Percentiles rank a stretch among this genome's conserved stretches.
These are phyloP conservation scores for Boletellus sp. DNA, from an alignment of 1,284 basidiomycete species.

Conservation along the genomic window DNA sequence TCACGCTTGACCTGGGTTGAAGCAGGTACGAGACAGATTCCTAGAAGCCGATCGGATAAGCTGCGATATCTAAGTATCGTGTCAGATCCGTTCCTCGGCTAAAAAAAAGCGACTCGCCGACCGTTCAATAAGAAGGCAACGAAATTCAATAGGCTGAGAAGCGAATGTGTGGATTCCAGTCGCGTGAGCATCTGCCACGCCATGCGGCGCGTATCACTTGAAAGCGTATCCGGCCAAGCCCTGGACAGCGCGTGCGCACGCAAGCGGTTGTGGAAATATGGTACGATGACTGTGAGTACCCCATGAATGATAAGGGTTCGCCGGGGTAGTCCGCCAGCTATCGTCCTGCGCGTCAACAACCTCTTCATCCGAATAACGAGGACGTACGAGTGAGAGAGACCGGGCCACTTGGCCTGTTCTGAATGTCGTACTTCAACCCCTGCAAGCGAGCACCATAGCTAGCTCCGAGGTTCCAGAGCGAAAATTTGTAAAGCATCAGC, in stretches of 20 bases:
- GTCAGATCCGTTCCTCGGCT: not conserved
- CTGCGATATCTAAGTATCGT: conserved; percentile 71
- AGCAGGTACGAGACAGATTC: conserved; percentile 76
- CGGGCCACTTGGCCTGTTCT: conserved; percentile 33
- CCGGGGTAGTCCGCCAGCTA: conserved; percentile 62
- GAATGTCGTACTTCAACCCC: conserved; percentile 64
- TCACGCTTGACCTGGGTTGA: conserved; percentile 72
- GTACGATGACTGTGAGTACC: conserved; percentile 70
- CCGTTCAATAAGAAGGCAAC: conserved; percentile 85
- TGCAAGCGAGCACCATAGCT: conserved; percentile 93
- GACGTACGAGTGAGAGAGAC: conserved; percentile 21
- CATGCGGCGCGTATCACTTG: conserved; percentile 69
- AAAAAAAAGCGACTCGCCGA: conserved; percentile 46
- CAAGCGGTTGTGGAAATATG: conserved; percentile 76
- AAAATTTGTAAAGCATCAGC: conserved; percentile 79
- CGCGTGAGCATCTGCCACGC: conserved; percentile 73
- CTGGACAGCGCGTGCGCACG: conserved; percentile 74
- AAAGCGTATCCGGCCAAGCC: conserved; percentile 88
- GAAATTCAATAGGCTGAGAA: conserved; percentile 73
- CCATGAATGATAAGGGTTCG: conserved; percentile 67
- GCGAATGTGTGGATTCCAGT: conserved; percentile 62
- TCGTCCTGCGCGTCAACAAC: conserved; percentile 19
- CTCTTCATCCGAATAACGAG: not conserved
- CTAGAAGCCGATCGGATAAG: conserved; percentile 78
- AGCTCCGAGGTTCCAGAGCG: conserved; percentile 76